Evolutionary conservation across 352 stramenopile genomes (phyloP).

Genomic region (Heterotrichella gracilis): DNA sequence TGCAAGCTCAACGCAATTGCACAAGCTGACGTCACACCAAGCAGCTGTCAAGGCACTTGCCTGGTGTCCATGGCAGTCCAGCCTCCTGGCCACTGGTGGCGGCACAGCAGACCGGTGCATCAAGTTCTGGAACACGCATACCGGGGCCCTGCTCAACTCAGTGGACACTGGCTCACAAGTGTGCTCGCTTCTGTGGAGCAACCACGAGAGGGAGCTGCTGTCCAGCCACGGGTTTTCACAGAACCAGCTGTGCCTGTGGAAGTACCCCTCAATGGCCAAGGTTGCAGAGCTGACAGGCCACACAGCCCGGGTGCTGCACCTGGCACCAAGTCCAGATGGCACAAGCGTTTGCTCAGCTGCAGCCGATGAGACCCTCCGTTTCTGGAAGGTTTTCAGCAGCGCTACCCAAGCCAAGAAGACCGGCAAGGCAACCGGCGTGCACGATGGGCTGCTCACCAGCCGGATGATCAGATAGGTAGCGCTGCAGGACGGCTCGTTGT

Average conservation of each 20-base stretch:
- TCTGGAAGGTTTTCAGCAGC: slow-evolving; percentile 99
- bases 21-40: slow-evolving; percentile 65
- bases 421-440: too few relatives aligned
- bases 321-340: slow-evolving; percentile 66
- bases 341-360: slow-evolving; percentile 74
- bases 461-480: too few relatives aligned
- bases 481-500: too few relatives aligned
- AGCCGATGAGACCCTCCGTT: slow-evolving; percentile 85
- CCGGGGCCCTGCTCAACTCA: slow-evolving; percentile 50
- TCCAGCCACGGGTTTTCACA: slow-evolving; percentile 81
- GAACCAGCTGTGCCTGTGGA: slow-evolving; percentile 90
- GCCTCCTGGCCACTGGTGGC: slow-evolving; percentile 70
- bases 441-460: too few relatives aligned
- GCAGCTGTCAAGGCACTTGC: slow-evolving; percentile 78
- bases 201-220: slow-evolving; percentile 45
- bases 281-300: slow-evolving; percentile 86
- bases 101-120: slow-evolving; percentile 87
- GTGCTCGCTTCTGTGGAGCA: slow-evolving; percentile 50
- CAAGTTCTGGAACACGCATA: slow-evolving; percentile 92
- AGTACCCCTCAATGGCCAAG: slow-evolving; percentile 85
- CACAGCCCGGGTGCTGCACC: slow-evolving; percentile 68
- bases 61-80: slow-evolving; percentile 86
- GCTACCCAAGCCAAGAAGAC: too few relatives aligned
- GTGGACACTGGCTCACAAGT: slow-evolving; percentile 90
- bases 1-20: slow-evolving; percentile 24